Base-by-base conservation (phyloP, 1,284 basidiomycete species). In the Cutaneotrichosporon dermatis region DNA sequence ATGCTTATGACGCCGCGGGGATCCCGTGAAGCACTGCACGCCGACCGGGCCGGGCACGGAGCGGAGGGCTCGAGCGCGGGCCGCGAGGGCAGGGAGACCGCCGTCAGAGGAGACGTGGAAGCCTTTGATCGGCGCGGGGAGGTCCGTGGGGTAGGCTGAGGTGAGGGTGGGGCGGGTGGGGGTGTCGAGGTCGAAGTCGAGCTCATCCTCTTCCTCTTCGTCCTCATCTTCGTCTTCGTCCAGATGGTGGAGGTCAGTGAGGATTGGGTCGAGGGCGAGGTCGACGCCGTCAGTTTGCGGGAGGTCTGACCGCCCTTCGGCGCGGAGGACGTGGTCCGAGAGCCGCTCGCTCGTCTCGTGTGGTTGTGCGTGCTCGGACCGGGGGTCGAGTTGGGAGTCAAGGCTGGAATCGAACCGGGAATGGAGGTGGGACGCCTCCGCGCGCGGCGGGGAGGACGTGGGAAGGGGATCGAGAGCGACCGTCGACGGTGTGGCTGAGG, bases 71-170 rank as follows among this genome's bases (percentile, higher is more conserved):
- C 11, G 6, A 4, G 51, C 50, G 12, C 57, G 54, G 9, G 34
- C n/a, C 4, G 46, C n/a, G 9, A 51, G 37, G 4, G 25, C 37
- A 1, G 4, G 15, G 4, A 59, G 25, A 6, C 61, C 61, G 34
- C 61, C 61, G 35, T 63, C 61, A 33, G 45, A 53, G 4, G 58
- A 54, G 16, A 63, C 34, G 52, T 59, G 58, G 40, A 57, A 59
- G 3, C 57, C 61, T 15, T 59, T 62, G 45, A 62, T 56, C 13
- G 61, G 61, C 2, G 37, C 6, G 15, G 16, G 41, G 41, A 37
- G 41, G 39, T 51, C 50, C 39, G 16, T n/a, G 33, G 12, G 34
- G 46, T 6, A n/a, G 12, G 11, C 39, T 40, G 45, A 25, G 34
- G 35, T 39, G 37, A 36, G 37, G 36, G 36, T 9, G 4, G 12